Conservation (phyloP, 2,329 filamentous ascomycete species). For the Pleoardoris graminearum region DNA sequence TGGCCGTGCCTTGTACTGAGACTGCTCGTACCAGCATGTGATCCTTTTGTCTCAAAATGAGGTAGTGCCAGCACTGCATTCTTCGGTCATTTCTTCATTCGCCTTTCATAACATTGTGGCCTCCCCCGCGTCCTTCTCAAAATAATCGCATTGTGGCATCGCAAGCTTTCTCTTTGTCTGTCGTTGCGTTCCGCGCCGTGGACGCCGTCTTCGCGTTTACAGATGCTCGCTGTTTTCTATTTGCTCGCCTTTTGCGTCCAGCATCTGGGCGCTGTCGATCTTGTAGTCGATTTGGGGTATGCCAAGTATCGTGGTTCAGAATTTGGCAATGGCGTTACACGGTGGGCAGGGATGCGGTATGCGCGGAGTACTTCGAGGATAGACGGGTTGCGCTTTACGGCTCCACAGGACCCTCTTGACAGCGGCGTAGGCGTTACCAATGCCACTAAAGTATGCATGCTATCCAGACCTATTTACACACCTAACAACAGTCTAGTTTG, state of each 20-base stretch:
- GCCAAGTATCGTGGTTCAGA: conserved; percentile 64
- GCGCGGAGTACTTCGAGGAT: conserved; percentile 50
- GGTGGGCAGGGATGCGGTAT: conserved; percentile 77
- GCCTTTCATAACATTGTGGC: not conserved
- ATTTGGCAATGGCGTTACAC: conserved; percentile 61
- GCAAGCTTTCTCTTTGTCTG: not conserved
- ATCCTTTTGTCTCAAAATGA: not conserved
- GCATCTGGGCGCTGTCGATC: conserved; percentile 39
- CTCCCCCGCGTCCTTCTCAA: too few species aligned
- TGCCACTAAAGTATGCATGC: conserved; percentile 47
- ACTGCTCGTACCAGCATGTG: too few species aligned
- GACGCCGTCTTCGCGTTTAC: not conserved
- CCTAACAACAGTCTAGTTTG: conserved; percentile 32
- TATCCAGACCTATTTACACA: not conserved
- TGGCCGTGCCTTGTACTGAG: too few species aligned
- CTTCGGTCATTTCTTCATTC: conserved; percentile 7
- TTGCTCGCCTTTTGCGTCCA: conserved; percentile 28
- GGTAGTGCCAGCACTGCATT: conserved; percentile 10
- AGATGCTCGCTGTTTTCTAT: conserved; percentile 9
- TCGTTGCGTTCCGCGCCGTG: not conserved
- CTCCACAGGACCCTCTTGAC: conserved; percentile 64
- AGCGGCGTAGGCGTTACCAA: conserved; percentile 53
- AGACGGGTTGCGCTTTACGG: conserved; percentile 59
- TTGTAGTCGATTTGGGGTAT: conserved; percentile 66
- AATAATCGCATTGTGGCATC: not conserved